A percentile compares a stretch with the other conserved stretches of the same genome.
Conservation (phyloP, 75 land plant genomes). For the Sequoiadendron giganteum region DNA sequence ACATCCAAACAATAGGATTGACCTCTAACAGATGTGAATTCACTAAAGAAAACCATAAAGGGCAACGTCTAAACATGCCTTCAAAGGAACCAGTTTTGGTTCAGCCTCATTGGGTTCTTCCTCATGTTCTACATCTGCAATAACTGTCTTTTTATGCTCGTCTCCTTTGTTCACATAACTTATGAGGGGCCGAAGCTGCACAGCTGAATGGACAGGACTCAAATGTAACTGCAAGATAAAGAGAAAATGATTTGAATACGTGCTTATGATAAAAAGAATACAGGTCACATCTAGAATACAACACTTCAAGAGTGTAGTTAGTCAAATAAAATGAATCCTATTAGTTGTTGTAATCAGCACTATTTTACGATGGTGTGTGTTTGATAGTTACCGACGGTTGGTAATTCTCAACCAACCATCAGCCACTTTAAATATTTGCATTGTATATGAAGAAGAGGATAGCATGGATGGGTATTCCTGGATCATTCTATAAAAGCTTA, state of each 20-base stretch:
- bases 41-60: background rate
- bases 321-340: too few relatives aligned
- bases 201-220: slow-evolving; percentile 80
- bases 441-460: too few relatives aligned
- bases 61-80: background rate
- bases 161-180: slow-evolving; percentile 29
- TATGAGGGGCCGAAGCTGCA: slow-evolving; percentile 80
- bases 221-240: slow-evolving; percentile 66
- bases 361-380: too few relatives aligned
- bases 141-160: background rate
- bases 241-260: slow-evolving; percentile 2
- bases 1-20: background rate
- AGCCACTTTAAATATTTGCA: too few relatives aligned
- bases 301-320: background rate
- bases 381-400: too few relatives aligned
- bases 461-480: too few relatives aligned
- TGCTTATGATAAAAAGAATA: background rate
- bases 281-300: background rate
- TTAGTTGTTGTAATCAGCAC: too few relatives aligned
- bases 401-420: too few relatives aligned
- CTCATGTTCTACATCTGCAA: background rate
- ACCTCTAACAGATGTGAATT: background rate
- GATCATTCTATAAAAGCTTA: too few relatives aligned
- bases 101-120: background rate
- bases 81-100: slow-evolving; percentile 1